Percentiles rank a stretch among this genome's conserved stretches.
Evolutionary conservation across 805 yeast genomes (phyloP).

Genomic region (Candida ulmi): DNA sequence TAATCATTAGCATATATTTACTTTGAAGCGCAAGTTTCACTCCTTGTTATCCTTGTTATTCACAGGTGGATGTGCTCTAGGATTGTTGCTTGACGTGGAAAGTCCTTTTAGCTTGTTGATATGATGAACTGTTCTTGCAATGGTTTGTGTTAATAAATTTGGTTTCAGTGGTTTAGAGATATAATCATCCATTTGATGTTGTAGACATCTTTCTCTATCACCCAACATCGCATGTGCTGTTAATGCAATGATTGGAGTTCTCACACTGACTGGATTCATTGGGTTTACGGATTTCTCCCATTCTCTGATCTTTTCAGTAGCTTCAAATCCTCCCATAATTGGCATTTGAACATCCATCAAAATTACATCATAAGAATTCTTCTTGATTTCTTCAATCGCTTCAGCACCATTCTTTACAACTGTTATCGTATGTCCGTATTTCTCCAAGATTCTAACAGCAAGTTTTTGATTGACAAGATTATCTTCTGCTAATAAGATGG

Average conservation of each 20-base stretch:
- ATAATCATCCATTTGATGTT: constrained; percentile 91
- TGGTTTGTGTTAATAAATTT: constrained; percentile 74
- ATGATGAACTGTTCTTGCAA: constrained; percentile 75
- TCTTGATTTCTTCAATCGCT: constrained; percentile 70
- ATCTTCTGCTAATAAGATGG: constrained; percentile 78
- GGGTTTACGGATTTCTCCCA: constrained; percentile 83
- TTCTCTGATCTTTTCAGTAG: constrained; percentile 78
- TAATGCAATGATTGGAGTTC: constrained; percentile 84
- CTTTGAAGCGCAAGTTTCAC: no score
- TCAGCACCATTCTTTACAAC: constrained; percentile 86
- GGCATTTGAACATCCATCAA: constrained; percentile 96
- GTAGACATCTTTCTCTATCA: constrained; percentile 79
- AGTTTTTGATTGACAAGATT: constrained; percentile 82
- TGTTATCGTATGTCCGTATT: constrained; percentile 77
- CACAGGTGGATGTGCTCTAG: constrained; percentile 1
- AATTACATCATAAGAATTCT: constrained; percentile 68
- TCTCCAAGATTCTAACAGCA: constrained; percentile 79
- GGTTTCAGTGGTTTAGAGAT: constrained; percentile 86
- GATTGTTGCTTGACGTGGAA: constrained; percentile 14
- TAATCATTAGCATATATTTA: no score
- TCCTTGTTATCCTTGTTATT: no score
- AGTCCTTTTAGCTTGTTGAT: constrained; percentile 53
- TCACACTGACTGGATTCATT: constrained; percentile 57
- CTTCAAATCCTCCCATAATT: constrained; percentile 92
- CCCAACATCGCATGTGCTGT: constrained; percentile 96